Evolutionary conservation across 495 filamentous ascomycete genomes (phyloP), one percentile per base, ranked within the genome.

Genomic region (Barbatosphaeria neglecta): DNA sequence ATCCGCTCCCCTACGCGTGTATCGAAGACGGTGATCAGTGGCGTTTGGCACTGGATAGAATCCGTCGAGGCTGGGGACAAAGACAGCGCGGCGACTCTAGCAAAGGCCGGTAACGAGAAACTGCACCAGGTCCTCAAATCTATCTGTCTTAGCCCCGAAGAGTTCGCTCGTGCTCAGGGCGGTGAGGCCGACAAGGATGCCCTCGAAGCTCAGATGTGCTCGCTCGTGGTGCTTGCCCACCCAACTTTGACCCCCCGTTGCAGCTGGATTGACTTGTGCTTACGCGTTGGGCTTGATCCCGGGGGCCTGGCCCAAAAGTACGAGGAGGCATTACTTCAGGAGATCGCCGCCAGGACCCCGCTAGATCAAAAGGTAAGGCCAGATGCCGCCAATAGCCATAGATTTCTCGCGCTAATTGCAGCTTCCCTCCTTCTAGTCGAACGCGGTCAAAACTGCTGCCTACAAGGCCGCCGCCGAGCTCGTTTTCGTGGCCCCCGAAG

Each of bases 401-500:
- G 7, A 15, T 16, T 9, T 17, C 13, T 18, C 49, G 23, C 3
- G 27, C 49, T 54, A 52, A 67, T 42, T 51, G 55, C 50, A 73
- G 33, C 15, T 33, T 15, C 42, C 22, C 17, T 19, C 20, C 6
- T 18, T 25, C 3, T 47, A 64, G 57, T 68, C 66, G 6, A 59
- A 55, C 4, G 47, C 48, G 16, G 68, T 90, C 45, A 75, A 77
- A 44, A 59, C 67, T 11, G 92, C 93, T 22, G 83, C 90, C 11
- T 87, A 78, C 59, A 77, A 72, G 46, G 84, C 89, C 2, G 83
- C 87, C 3, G 87, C 88, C 31, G 93, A 96, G 47, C 70, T 98
- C 43, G 89, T 86, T 5, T 98, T 98, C 50, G 87, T 98, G 20
- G 86, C 90, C 4, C 92, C 92, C 2, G 86, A 90, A 38, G 65